Percentiles rank a stretch among this genome's conserved stretches.
Evolutionary conservation across 495 filamentous ascomycete genomes (phyloP).

Genomic region (Talaromyces thailandensis): DNA sequence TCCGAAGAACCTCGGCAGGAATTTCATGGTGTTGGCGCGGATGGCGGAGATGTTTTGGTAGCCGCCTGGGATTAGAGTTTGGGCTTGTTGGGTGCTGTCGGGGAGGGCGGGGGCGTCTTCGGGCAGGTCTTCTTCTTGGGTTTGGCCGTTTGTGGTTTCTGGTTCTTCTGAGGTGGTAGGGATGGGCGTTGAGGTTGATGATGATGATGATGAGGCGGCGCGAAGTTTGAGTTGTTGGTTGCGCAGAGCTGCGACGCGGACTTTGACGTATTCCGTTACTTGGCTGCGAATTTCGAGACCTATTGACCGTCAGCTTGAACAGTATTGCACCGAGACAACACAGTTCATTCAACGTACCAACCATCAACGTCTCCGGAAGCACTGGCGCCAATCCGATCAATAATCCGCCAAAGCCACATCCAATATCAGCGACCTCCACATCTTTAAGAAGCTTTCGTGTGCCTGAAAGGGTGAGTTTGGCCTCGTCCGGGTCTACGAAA

Average conservation of each 20-base stretch:
- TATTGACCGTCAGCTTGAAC: slow-evolving; percentile 7
- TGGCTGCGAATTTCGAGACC: slow-evolving; percentile 85
- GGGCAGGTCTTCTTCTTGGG: slow-evolving; percentile 11
- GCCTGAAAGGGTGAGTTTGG: slow-evolving; percentile 24
- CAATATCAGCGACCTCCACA: slow-evolving; percentile 94
- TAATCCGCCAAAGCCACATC: slow-evolving; percentile 90
- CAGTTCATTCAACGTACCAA: slow-evolving; percentile 40
- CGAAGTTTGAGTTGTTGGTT: slow-evolving; percentile 44
- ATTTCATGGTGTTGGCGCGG: slow-evolving; percentile 96
- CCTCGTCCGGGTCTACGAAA: slow-evolving; percentile 36
- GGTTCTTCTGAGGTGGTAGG: background rate
- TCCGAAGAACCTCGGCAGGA: slow-evolving; percentile 89
- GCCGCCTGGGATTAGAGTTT: slow-evolving; percentile 23
- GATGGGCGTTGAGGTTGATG: slow-evolving; percentile 6
- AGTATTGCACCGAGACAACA: background rate
- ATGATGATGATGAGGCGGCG: slow-evolving; percentile 5
- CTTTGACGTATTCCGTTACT: slow-evolving; percentile 81
- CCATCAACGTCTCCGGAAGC: slow-evolving; percentile 71
- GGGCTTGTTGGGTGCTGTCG: slow-evolving; percentile 8
- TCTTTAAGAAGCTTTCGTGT: slow-evolving; percentile 46
- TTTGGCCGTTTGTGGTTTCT: slow-evolving; percentile 19
- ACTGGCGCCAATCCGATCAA: slow-evolving; percentile 76
- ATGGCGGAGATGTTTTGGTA: slow-evolving; percentile 85
- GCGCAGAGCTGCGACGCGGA: slow-evolving; percentile 75
- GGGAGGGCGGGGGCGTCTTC: slow-evolving; percentile 3